Conservation (phyloP, 257 asterid species). For the Knoxia roxburghii region DNA sequence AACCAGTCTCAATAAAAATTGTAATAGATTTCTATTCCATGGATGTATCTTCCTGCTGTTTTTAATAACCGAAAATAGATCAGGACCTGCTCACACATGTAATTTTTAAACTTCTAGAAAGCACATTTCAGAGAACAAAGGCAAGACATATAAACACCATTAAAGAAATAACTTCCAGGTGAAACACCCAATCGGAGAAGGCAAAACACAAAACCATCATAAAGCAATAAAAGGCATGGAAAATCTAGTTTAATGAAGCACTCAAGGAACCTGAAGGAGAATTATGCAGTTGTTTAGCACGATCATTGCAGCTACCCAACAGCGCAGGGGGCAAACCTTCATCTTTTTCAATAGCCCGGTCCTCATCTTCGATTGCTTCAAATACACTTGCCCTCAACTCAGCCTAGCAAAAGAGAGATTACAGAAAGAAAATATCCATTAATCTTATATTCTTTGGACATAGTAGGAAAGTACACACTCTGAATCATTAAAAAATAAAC, state of each 20-base stretch:
- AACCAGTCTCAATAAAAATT: neutral
- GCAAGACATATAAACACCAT: neutral
- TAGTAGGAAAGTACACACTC: neutral
- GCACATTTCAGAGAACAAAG: neutral
- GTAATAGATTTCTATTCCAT: neutral
- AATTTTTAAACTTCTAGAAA: neutral
- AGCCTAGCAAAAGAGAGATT: slow-evolving; percentile 44
- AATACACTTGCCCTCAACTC: slow-evolving; percentile 95
- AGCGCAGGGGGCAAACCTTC: slow-evolving; percentile 89
- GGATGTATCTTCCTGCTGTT: neutral
- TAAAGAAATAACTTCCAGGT: neutral
- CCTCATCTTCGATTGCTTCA: slow-evolving; percentile 97
- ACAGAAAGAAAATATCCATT: neutral
- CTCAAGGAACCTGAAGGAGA: slow-evolving; percentile 57
- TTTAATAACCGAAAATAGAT: neutral
- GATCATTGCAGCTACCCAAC: slow-evolving; percentile 94
- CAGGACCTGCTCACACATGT: neutral
- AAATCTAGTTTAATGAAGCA: neutral
- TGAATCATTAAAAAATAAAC: no score
- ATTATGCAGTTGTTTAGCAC: slow-evolving; percentile 85
- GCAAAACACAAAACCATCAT: neutral
- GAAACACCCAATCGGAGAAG: neutral
- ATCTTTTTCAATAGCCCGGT: slow-evolving; percentile 62
- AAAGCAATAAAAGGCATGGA: neutral
- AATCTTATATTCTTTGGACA: neutral